Conservation (phyloP, 495 filamentous ascomycete species). For the Thermothielavioides terrestris region DNA sequence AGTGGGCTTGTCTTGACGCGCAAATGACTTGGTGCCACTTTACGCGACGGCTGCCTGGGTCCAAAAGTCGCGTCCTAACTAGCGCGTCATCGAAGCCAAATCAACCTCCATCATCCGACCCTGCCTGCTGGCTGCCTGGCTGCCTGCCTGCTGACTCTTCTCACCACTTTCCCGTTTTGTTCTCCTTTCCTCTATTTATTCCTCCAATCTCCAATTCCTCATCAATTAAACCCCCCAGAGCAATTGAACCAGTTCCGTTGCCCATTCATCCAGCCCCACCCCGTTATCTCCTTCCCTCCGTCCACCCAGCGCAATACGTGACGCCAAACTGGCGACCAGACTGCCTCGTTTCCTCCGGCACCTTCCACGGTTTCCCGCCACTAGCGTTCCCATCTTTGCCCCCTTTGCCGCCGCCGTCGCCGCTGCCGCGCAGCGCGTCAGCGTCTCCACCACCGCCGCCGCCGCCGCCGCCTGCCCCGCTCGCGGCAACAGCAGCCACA, state of each 20-base stretch:
- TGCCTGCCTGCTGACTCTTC: background rate
- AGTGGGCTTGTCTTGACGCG: background rate
- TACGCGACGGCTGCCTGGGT: constrained; percentile 18
- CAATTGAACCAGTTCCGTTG: too few relatives aligned
- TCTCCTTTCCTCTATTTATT: background rate
- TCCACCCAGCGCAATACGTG: background rate
- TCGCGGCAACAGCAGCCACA: too few relatives aligned
- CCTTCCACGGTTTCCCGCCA: background rate
- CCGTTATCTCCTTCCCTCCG: too few relatives aligned
- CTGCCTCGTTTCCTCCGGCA: too few relatives aligned
- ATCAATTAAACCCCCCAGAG: background rate
- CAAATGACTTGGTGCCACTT: constrained; percentile 19
- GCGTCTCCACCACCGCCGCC: too few relatives aligned
- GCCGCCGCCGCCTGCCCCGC: too few relatives aligned
- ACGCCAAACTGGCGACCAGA: background rate
- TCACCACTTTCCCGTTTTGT: background rate
- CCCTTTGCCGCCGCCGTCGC: background rate
- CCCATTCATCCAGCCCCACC: too few relatives aligned
- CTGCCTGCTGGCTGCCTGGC: background rate
- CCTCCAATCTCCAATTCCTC: too few relatives aligned
- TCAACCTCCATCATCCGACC: background rate
- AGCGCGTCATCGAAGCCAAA: constrained; percentile 15
- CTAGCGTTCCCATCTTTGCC: background rate
- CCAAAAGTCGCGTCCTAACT: constrained; percentile 16
- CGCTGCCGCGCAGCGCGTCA: too few relatives aligned